Percentiles rank a stretch among this genome's conserved stretches.
Conservation (phyloP, 202 grass and related monocot species). For the Brachypodium distachyon region DNA sequence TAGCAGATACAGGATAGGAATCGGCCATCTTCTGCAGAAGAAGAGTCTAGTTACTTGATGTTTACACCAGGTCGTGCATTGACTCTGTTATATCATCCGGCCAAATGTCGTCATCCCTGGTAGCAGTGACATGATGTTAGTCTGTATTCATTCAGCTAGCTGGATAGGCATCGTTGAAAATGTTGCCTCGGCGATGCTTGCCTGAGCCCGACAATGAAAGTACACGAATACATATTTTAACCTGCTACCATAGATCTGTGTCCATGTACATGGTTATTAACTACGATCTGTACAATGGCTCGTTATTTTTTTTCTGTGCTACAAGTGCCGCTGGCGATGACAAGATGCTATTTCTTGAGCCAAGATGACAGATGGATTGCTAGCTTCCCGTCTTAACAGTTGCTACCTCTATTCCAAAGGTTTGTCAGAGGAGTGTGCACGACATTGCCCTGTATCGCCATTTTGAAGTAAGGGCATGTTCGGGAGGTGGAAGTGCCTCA, state of each 20-base stretch:
- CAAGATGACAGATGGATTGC: too few species aligned
- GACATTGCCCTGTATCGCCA: too few species aligned
- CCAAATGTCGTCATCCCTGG: not conserved
- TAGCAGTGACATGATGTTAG: not conserved
- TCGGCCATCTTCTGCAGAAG: slow-evolving; percentile 5
- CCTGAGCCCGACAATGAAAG: not conserved
- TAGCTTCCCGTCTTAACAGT: too few species aligned
- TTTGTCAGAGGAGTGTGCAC: too few species aligned
- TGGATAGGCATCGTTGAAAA: not conserved
- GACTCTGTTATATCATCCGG: not conserved
- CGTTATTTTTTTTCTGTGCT: not conserved
- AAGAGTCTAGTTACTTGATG: not conserved
- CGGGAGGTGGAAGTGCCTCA: too few species aligned
- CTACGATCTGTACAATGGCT: not conserved
- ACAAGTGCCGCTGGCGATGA: not conserved
- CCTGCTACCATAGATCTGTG: not conserved
- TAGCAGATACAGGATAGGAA: slow-evolving; percentile 10
- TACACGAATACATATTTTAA: not conserved
- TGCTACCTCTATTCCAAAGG: too few species aligned
- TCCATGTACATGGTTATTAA: not conserved
- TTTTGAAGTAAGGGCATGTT: too few species aligned
- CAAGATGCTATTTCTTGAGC: not conserved
- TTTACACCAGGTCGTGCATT: not conserved
- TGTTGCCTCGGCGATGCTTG: not conserved
- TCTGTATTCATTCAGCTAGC: not conserved